Base-by-base conservation (phyloP, 1,139 yeast genomes). In the Trichomonascaceae sp. region DNA sequence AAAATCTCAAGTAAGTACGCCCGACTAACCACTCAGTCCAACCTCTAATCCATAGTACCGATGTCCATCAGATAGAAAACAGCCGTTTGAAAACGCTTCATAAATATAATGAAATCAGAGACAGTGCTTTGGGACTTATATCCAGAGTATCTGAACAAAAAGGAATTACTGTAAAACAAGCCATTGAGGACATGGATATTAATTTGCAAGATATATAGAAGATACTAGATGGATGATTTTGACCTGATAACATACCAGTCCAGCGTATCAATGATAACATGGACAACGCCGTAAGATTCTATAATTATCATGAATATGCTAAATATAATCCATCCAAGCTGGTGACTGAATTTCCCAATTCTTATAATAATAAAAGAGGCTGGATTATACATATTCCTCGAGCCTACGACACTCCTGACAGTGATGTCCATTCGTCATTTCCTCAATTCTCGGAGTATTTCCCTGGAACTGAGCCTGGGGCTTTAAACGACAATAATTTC, bases 401-500 rank as follows among this genome's bases (percentile, higher is more conserved):
- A 64, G 91, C 59, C 58, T 74, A 7, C 82, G 72, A 55, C 24
- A 39, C 32, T n/a, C 38, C 46, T 6, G 46, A 27, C 57, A 47
- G 50, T 54, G 75, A 69, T 43, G 62, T 10, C 9, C 49, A 54
- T n/a, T 45, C 50, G 27, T 36, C 52, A 51, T 59, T 39, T 71
- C 91, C 93, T 0, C 82, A 77, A 62, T 86, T 85, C 63, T 82
- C 88, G 10, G 67, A 69, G 1, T 67, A 62, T 22, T 65, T 76
- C 1, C 95, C 91, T 0, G 95, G 95, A 0, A 60, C 57, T 1
- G 95, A 86, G 62, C 82, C 85, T 1, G 91, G 87, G 0, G 89
- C 89, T 0, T 63, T 76, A 10, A 62, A 72, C n/a, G 68, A 54
- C 3, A 54, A 24, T 19, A 36, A 41, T 12, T 12, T 47, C 20